These are phyloP conservation scores for Eucalyptus virginea DNA, from an alignment of 345 rosid genomes.

Conservation along the genomic window DNA sequence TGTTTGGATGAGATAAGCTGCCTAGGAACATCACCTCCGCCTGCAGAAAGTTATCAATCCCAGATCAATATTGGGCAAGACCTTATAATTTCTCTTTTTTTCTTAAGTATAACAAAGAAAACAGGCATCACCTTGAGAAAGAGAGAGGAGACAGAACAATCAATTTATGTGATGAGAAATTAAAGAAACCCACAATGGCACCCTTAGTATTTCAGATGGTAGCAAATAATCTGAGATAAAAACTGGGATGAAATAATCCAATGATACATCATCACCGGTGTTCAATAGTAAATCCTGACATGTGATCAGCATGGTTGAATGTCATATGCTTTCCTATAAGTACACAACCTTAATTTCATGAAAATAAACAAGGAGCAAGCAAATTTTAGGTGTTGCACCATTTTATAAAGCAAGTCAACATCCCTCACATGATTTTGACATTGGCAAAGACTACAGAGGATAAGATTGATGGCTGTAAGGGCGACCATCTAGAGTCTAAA, in stretches of 20 bases:
- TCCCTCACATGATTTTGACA: neutral
- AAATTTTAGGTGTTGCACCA: neutral
- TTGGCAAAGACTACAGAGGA: neutral
- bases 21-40: neutral
- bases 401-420: neutral
- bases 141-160: neutral
- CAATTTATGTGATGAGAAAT: neutral
- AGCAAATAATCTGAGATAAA: neutral
- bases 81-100: neutral
- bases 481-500: neutral
- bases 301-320: neutral
- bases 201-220: neutral
- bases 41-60: neutral
- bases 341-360: neutral
- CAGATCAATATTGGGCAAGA: neutral
- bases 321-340: neutral
- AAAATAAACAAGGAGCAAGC: neutral
- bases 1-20: slow-evolving; percentile 2
- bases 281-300: neutral
- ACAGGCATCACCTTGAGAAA: neutral
- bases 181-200: neutral
- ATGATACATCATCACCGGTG: neutral
- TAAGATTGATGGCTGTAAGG: neutral
- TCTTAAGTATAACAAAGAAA: neutral
- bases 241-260: neutral